Evolutionary conservation across 768 basidiomycete genomes (phyloP).

Genomic region (Jaapia argillacea): DNA sequence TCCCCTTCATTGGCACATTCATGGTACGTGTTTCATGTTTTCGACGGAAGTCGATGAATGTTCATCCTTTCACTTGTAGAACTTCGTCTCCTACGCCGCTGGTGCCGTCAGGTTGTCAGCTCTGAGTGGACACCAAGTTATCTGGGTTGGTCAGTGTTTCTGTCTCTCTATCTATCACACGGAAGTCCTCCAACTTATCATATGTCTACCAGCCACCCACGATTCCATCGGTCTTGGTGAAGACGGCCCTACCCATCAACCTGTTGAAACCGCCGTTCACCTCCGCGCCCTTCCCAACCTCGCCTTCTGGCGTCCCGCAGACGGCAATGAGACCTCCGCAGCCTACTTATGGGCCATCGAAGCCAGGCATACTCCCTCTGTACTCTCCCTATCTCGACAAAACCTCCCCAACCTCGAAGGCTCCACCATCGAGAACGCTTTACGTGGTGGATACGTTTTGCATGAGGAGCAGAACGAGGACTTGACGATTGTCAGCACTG

Average conservation of each 20-base stretch:
- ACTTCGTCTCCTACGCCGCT: constrained; percentile 90
- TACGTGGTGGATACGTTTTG: constrained; percentile 83
- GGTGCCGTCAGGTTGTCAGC: constrained; percentile 90
- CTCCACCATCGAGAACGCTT: constrained; percentile 76
- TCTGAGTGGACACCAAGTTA: constrained; percentile 80
- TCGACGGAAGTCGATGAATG: too few relatives aligned
- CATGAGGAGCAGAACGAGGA: constrained; percentile 74
- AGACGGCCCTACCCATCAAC: constrained; percentile 95
- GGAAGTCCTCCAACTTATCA: background rate
- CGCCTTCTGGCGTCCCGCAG: constrained; percentile 88
- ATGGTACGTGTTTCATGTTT: constrained; percentile 37
- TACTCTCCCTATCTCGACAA: constrained; percentile 78
- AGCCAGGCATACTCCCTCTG: constrained; percentile 70
- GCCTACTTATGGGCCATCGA: constrained; percentile 75
- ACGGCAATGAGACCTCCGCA: constrained; percentile 96
- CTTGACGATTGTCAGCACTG: constrained; percentile 82
- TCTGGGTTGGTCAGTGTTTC: constrained; percentile 73
- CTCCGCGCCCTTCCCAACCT: constrained; percentile 87
- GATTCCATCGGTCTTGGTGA: constrained; percentile 91
- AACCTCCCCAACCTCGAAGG: constrained; percentile 89
- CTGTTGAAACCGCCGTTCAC: constrained; percentile 80
- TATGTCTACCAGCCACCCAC: constrained; percentile 59
- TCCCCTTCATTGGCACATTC: constrained; percentile 91
- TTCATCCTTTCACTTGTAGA: constrained; percentile 31
- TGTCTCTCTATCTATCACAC: background rate